phyloP scores from a whole-genome alignment of 192 early-diverging fungal species.

The Martensiomyces pterosporus region DNA sequence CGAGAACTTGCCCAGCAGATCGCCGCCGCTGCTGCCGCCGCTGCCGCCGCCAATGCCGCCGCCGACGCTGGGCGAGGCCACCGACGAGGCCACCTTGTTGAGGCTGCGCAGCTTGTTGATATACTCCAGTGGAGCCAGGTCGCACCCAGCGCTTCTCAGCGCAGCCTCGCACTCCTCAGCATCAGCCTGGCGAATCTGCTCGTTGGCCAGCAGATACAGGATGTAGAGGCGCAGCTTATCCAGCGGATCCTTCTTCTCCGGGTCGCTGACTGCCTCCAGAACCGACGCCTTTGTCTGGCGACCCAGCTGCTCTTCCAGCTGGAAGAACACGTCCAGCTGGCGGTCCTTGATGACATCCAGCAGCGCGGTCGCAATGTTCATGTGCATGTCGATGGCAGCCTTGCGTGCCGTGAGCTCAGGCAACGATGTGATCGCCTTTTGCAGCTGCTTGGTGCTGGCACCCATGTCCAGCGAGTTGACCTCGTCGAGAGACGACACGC shows the following conservation, averaged over 20 bases:
- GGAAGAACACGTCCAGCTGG: conserved; percentile 90
- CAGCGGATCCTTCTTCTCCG: conserved; percentile 70
- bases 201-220: conserved; percentile 77
- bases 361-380: conserved; percentile 92
- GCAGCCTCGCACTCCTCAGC: conserved; percentile 81
- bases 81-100: conserved; percentile 33
- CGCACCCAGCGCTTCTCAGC: conserved; percentile 67
- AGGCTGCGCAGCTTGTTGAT: conserved; percentile 63
- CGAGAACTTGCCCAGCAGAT: conserved; percentile 58
- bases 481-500: conserved; percentile 77
- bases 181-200: conserved; percentile 73
- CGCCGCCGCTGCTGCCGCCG: conserved; percentile 8
- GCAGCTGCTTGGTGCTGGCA: conserved; percentile 81
- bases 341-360: conserved; percentile 87
- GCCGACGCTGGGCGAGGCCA: conserved; percentile 17
- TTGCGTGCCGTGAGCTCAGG: conserved; percentile 95
- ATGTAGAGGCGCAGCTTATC: conserved; percentile 92
- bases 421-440: conserved; percentile 85
- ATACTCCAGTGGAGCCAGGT: conserved; percentile 72
- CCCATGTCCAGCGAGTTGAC: conserved; percentile 73
- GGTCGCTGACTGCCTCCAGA: conserved; percentile 78
- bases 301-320: conserved; percentile 85
- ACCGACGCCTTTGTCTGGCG: conserved; percentile 73
- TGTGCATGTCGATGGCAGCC: conserved; percentile 94
- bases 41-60: conserved; percentile 1